These are phyloP conservation scores for Suillus decipiens DNA, from an alignment of 768 basidiomycete species.

Conservation along the genomic window DNA sequence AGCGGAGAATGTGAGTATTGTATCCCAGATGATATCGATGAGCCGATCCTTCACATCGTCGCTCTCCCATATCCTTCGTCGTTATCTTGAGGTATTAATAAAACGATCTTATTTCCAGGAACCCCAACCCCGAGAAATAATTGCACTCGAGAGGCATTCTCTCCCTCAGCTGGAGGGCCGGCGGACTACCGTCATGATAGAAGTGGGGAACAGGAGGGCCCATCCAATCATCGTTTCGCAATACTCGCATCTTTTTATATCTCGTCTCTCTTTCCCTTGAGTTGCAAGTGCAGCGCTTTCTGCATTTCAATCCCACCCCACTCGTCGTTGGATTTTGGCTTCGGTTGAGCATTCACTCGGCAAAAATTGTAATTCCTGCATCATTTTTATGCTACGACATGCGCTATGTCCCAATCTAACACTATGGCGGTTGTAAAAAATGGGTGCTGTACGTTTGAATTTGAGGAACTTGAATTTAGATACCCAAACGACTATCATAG, in stretches of 20 bases:
- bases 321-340: constrained; percentile 2
- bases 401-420: constrained; percentile 25
- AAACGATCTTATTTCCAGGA: constrained; percentile 18
- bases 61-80: constrained; percentile 77
- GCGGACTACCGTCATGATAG: constrained; percentile 19
- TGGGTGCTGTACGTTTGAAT: not conserved
- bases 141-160: constrained; percentile 12
- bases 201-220: constrained; percentile 13
- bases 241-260: constrained; percentile 15
- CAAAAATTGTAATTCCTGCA: constrained; percentile 7
- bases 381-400: constrained; percentile 24
- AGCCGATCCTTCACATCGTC: constrained; percentile 67
- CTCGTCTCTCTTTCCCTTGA: constrained; percentile 7
- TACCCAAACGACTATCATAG: not conserved
- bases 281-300: constrained; percentile 9
- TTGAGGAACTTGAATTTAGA: not conserved
- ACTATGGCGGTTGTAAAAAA: not conserved
- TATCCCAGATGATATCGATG: constrained; percentile 72
- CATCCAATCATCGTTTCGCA: constrained; percentile 12
- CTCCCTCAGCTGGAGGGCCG: constrained; percentile 14
- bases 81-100: not conserved
- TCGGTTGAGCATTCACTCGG: not conserved
- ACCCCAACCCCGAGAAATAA: constrained; percentile 34
- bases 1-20: constrained; percentile 91
- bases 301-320: not conserved